Evolutionary conservation across 179 eudicot genomes (phyloP).

Genomic region (Beta corolliflora): DNA sequence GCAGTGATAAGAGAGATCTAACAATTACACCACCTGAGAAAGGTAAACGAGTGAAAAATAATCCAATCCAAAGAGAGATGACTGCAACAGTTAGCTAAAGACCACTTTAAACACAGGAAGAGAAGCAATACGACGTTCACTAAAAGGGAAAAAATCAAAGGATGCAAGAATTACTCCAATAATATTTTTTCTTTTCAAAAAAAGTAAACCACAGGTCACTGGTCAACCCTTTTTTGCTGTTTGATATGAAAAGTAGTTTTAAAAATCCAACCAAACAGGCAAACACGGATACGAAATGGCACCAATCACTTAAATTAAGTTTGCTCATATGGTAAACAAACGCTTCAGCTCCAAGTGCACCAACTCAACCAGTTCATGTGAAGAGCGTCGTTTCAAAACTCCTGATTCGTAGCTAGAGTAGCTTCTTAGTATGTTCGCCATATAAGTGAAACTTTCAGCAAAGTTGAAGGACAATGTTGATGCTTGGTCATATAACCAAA

Average conservation of each 20-base stretch:
- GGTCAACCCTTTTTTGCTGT: not conserved
- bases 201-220: too few species aligned
- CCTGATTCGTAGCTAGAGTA: not conserved
- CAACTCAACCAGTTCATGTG: not conserved
- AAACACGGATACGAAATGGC: not conserved
- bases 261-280: not conserved
- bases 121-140: not conserved
- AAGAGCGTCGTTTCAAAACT: not conserved
- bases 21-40: not conserved
- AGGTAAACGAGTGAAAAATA: not conserved
- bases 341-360: not conserved
- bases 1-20: not conserved
- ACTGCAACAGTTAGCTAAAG: not conserved
- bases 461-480: not conserved
- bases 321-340: not conserved
- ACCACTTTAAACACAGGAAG: not conserved
- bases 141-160: not conserved
- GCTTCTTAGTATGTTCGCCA: not conserved
- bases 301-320: not conserved
- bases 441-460: too few species aligned
- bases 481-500: not conserved
- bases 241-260: not conserved
- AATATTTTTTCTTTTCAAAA: not conserved
- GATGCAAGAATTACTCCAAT: too few species aligned
- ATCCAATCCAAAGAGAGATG: not conserved